Evolutionary conservation across 768 basidiomycete species (phyloP), one percentile per base, ranked within the genome.

Genomic region (Scleroderma bovista): DNA sequence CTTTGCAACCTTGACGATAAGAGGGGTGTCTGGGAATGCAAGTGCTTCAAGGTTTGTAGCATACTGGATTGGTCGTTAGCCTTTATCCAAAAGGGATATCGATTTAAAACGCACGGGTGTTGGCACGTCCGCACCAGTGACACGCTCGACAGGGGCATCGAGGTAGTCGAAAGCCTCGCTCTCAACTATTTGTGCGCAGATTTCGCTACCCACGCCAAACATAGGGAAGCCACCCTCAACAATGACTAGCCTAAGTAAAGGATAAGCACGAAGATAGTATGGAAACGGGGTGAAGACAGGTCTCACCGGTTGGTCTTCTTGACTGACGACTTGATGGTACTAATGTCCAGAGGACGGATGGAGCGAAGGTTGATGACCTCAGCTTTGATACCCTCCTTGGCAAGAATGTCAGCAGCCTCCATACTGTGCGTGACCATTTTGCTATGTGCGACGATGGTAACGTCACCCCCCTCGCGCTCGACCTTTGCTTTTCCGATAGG

Each of bases 171-270:
- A 99, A 3, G 93, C 95, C 61, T 96, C 92, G 59, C 90, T 91
- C 78, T 99, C 96, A 48, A 95, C 78, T 59, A 98, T 92, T 70
- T 98, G 94, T 13, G 96, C 96, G 58, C 90, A 91, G 61, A 99
- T 95, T 72, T 99, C 96, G 60, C 93, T 94, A 57, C 96, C 96
- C 48, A 99, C 95, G 74, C 96, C 93, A 69, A 97, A 98, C 44
- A 81, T 85, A 34, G 96, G 96, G 92, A 96, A 99, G 34, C 96
- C 96, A 69, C 95, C 95, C 72, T 99, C 96, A 45, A 93, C 94
- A 50, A 88, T 90, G 47, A 99, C 76, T 55, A 99, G 79, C 50
- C 91, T 93, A 55, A 23, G 52, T 29, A 40, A 37, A 33, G 59
- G 44, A 46, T 46, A 51, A 39, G 20, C 20, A 19, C 2, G 1